Evolutionary conservation across 225 moss, liverwort and hornwort species (phyloP), one percentile per base, ranked within the genome.

Genomic region (Polytrichum formosum): DNA sequence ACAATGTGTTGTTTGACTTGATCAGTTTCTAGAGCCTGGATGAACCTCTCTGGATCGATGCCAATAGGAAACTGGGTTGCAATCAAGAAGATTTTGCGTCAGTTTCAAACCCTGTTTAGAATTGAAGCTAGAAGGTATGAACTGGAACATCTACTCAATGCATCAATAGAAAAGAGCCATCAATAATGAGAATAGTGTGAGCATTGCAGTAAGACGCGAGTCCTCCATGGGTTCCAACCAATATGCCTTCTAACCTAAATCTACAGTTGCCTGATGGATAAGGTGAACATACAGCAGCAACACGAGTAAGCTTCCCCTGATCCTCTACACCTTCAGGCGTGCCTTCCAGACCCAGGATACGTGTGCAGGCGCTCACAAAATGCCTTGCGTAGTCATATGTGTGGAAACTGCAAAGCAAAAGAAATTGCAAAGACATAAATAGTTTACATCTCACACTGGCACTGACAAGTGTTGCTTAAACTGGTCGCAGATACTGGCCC

Each of bases 271-370:
- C 18, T 54, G 67, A 59, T 27, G 63, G 65, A 61, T 61, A 64
- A 69, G 55, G 69, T 71, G 63, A 75, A 25, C 85, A 68, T 88
- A 88, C 88, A 63, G 96, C 96, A 67, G 96, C 96, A 60, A 96
- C 93, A 62, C 96, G 88, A 35, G 96, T 96, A 26, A 96, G 84
- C 73, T 84, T 88, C 29, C 96, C 96, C 55, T 96, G 93, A 78
- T 96, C 96, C 81, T 96, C 96, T 33, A 96, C 93, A 54, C 96
- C 96, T 72, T 91, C 91, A 67, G 96, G 96, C 33, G 96, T 96
- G 60, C 96, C 96, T 87, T 96, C 96, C 68, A 96, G 78, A 66
- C 96, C 96, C 71, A 96, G 73, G 75, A 96, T 93, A 55, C 96
- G 88, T 69, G 96, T 96, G 64, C 96, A 96, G 25, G 96, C 96